Conservation (phyloP, 2,329 filamentous ascomycete species). For the Zymoseptoria crescenta region DNA sequence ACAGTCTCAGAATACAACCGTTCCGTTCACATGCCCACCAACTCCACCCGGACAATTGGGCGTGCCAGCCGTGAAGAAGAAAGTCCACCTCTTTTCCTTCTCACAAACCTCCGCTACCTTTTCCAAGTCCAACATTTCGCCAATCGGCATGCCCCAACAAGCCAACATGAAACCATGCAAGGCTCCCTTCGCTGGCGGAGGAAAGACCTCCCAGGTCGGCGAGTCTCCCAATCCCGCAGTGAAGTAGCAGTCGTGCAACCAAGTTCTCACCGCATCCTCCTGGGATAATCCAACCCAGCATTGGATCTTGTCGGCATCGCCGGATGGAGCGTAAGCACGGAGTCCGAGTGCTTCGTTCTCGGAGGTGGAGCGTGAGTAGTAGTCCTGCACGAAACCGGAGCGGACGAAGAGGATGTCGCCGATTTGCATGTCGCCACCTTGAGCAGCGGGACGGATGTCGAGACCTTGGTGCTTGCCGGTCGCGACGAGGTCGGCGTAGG, state of each 20-base stretch:
- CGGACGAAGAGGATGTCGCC: conserved; percentile 62
- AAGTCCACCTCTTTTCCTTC: conserved; percentile 48
- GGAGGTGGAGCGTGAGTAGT: conserved; percentile 36
- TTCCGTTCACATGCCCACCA: conserved; percentile 38
- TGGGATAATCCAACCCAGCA: conserved; percentile 46
- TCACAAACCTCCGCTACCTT: conserved; percentile 49
- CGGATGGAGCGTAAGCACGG: conserved; percentile 39
- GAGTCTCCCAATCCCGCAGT: conserved; percentile 57
- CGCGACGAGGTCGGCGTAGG: conserved; percentile 44
- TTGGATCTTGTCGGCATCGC: conserved; percentile 30
- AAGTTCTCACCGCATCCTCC: conserved; percentile 51
- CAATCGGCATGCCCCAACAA: conserved; percentile 48
- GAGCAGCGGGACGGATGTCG: conserved; percentile 49
- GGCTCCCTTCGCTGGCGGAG: conserved; percentile 37
- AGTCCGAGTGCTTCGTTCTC: conserved; percentile 31
- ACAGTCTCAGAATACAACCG: conserved; percentile 29
- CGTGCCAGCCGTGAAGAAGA: conserved; percentile 54
- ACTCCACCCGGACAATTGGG: conserved; percentile 50
- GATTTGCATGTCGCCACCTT: conserved; percentile 48
- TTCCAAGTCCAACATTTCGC: conserved; percentile 51
- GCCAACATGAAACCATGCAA: conserved; percentile 45
- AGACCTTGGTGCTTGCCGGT: conserved; percentile 54
- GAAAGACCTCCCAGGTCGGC: conserved; percentile 57
- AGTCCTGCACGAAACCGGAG: conserved; percentile 54
- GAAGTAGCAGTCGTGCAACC: conserved; percentile 64